Evolutionary conservation across 169 alveolate species (phyloP), one percentile per base, ranked within the genome.

Genomic region (Plasmodium fragile): DNA sequence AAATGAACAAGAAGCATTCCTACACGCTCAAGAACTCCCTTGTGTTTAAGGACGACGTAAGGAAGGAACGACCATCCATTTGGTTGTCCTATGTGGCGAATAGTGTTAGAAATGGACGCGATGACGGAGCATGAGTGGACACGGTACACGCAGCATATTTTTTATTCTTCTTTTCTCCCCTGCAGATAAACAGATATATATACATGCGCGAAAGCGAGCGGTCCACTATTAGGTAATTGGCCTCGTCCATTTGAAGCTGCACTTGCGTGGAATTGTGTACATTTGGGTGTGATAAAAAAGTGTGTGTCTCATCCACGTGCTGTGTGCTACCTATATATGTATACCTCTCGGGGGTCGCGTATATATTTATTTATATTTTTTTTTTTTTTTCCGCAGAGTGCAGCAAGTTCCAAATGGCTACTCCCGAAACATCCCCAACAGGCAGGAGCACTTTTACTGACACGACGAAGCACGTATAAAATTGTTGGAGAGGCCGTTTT

Each of bases 121-220:
- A 49, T 49, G 59, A 4, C 59, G 59, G 2, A n/a, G 22, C 59
- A 11, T 16, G 59, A 13, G 6, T 49, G 59, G 75, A 65, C 75
- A 28, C 18, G 36, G 13, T 39, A 45, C 32, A 32, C 59, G 2
- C 10, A 16, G 43, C 8, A 73, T 73, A 73, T 25, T 55, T 30
- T 41, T 55, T 53, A 55, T 30, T 71, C 45, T n/a, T 28, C 36
- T 28, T 75, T 75, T 28, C 16, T 18, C 41, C 28, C 11, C 41
- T 32, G 34, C 78, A 85, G 93, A 77, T 85, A n/a, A 85, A 85
- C 79, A 85, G 78, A 77, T 85, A 85, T 13, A 85, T 85, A 85
- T 85, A 73, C 43, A 85, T 85, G 93, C 32, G 93, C 2, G 93
- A 85, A 22, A 72, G 93, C 53, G 93, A 85, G 32, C 81, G 93